These are phyloP conservation scores for Patellaria atrata DNA, from an alignment of 495 filamentous ascomycete species.

Conservation along the genomic window DNA sequence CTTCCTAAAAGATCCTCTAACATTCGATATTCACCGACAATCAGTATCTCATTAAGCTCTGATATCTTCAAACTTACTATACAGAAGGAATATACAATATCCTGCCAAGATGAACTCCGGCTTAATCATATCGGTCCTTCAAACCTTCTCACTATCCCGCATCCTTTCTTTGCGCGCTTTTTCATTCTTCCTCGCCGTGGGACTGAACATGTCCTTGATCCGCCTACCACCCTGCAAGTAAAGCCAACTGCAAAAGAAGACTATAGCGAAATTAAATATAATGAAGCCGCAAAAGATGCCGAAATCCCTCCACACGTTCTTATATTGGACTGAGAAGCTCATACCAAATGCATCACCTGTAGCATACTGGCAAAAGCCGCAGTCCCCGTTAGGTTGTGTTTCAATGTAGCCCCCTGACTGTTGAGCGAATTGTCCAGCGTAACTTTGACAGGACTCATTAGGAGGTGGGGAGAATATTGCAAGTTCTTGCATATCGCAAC, in stretches of 20 bases:
- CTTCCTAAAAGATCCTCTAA: no score
- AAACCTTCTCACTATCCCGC: slow-evolving; percentile 7
- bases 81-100: no score
- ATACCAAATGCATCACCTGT: slow-evolving; percentile 25
- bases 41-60: no score
- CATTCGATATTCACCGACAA: no score
- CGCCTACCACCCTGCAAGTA: slow-evolving; percentile 11
- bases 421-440: slow-evolving; percentile 25
- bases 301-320: slow-evolving; percentile 25
- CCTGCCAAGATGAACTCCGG: no score
- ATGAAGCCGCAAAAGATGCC: slow-evolving; percentile 23
- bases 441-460: slow-evolving; percentile 36
- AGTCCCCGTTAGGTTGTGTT: slow-evolving; percentile 22
- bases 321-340: slow-evolving; percentile 24
- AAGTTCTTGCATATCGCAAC: slow-evolving; percentile 34
- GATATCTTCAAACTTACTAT: no score
- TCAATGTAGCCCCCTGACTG: slow-evolving; percentile 25
- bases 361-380: slow-evolving; percentile 28
- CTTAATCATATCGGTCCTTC: background rate
- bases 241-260: slow-evolving; percentile 20
- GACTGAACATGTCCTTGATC: slow-evolving; percentile 12
- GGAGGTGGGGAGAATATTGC: slow-evolving; percentile 38
- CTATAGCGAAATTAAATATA: slow-evolving; percentile 19
- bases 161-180: slow-evolving; percentile 10
- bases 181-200: slow-evolving; percentile 8